Evolutionary conservation across 208 protist species (phyloP).

Genomic region (Angomonas ambiguus): DNA sequence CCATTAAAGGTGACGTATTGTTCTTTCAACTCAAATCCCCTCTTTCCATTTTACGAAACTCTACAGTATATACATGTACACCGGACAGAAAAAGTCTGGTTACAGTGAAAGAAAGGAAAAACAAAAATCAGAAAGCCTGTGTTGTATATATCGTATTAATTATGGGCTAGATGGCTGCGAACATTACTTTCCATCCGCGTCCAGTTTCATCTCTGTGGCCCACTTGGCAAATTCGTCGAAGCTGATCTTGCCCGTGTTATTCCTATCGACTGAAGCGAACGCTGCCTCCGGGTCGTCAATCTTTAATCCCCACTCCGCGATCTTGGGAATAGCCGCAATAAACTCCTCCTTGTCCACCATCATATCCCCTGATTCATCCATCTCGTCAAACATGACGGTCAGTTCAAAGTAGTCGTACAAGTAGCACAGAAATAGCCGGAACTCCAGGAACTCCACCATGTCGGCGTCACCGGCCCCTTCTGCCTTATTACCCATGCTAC

Average conservation of each 20-base stretch:
- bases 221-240: slow-evolving; percentile 54
- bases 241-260: slow-evolving; percentile 40
- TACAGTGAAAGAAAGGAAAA: neutral
- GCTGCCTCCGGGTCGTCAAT: slow-evolving; percentile 24
- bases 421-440: slow-evolving; percentile 71
- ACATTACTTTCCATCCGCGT: slow-evolving; percentile 44
- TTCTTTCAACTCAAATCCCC: no score
- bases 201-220: slow-evolving; percentile 31
- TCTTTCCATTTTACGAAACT: no score
- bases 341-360: slow-evolving; percentile 38
- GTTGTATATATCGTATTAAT: neutral
- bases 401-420: slow-evolving; percentile 59
- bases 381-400: slow-evolving; percentile 66
- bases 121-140: neutral
- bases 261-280: slow-evolving; percentile 47
- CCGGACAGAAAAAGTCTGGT: neutral
- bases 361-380: slow-evolving; percentile 34
- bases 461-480: slow-evolving; percentile 19
- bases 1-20: no score
- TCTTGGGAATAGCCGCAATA: slow-evolving; percentile 25
- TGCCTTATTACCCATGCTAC: slow-evolving; percentile 37
- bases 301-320: slow-evolving; percentile 32
- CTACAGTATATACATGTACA: no score
- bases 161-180: neutral
- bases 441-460: slow-evolving; percentile 33